A percentile compares a stretch with the other conserved stretches of the same genome.
Evolutionary conservation across 1,284 basidiomycete genomes (phyloP).

Genomic region (Cerrena zonata): DNA sequence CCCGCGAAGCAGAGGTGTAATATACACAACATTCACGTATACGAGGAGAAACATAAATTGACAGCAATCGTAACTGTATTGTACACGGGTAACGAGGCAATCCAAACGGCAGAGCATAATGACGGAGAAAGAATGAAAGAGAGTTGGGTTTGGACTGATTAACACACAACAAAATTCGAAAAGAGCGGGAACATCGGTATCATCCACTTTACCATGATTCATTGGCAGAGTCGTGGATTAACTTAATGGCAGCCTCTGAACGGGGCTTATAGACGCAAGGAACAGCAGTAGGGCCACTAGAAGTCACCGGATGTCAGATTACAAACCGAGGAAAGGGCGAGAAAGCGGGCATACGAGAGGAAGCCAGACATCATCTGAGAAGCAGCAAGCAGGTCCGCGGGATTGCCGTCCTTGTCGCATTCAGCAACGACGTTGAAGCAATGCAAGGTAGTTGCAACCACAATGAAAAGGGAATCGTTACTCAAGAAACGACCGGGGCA

Average conservation of each 20-base stretch:
- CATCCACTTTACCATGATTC: background rate
- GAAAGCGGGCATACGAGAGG: constrained; percentile 1
- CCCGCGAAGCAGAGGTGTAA: too few species aligned
- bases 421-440: constrained; percentile 3
- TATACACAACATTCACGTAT: too few species aligned
- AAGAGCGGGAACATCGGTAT: background rate
- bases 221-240: background rate
- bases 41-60: background rate
- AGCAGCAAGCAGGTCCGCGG: background rate
- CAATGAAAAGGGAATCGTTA: constrained; percentile 2
- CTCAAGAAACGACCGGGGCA: constrained; percentile 6
- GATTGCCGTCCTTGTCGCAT: background rate
- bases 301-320: background rate
- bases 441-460: constrained; percentile 1
- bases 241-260: background rate
- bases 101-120: background rate
- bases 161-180: background rate
- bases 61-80: background rate
- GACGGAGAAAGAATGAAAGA: background rate
- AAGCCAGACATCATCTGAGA: constrained; percentile 1
- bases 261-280: constrained; percentile 1
- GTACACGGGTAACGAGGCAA: too few species aligned
- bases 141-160: background rate
- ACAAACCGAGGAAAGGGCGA: background rate
- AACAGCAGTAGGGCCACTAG: background rate